Evolutionary conservation across 169 alveolate genomes (phyloP), one percentile per base, ranked within the genome.

Genomic region (Eimeria tenella): DNA sequence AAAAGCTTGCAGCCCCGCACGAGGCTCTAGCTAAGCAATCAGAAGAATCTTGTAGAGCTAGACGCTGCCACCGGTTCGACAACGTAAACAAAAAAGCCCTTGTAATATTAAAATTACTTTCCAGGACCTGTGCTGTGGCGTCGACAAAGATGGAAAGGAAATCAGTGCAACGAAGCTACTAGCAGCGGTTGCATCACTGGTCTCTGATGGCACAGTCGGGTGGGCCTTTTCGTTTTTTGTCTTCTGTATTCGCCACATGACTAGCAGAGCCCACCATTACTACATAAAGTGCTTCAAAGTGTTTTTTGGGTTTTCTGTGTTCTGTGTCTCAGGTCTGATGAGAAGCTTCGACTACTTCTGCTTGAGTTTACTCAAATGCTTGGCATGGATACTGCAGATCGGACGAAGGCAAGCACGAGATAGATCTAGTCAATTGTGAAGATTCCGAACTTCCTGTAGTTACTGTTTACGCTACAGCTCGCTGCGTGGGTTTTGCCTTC

Each of bases 121-220:
- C 53, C 86, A 90, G 93, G 93, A 83, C 31, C 81, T 93, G 65
- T 74, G 87, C 77, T 75, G 92, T 17, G 95, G 93, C n/a, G 93
- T 93, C 10, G 95, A 93, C 82, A 84, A 93, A 74, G 95, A 84
- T 58, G 95, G 95, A 3, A 93, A 83, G 68, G 93, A 93, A 49
- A 82, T 93, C 42, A 74, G 90, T 50, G 89, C 71, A 15, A 60
- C 93, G 21, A 93, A 93, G 77, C 53, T 84, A 60, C 90, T n/a
- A 55, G 62, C 93, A 56, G 71, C 93, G 10, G 65, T 90, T 21
- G 87, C 77, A 25, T 70, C 94, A 13, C 52, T 90, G 68, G 86
- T 74, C 56, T 62, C 84, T n/a, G 93, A 86, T 53, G 58, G 31
- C 84, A 52, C 84, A 25, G 63, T 86, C 58, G 70, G 52, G 93